Evolutionary conservation across 192 early-diverging fungal species (phyloP), one percentile per base, ranked within the genome.

Genomic region (Entomortierella chlamydospora): DNA sequence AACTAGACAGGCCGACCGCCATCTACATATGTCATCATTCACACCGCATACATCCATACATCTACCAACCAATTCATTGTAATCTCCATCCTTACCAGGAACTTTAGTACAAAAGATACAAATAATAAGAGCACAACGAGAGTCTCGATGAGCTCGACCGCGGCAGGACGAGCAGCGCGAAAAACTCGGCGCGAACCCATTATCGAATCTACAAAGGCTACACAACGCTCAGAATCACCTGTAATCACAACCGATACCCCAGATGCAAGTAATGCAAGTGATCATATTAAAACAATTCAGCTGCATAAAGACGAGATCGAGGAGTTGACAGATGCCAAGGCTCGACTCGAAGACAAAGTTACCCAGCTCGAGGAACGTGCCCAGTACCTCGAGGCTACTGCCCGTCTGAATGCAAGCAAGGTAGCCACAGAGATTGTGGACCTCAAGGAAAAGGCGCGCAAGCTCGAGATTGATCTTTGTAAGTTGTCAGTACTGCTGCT

Each of bases 401-500:
- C 76, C 3, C 61, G 76, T 17, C 68, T 79, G 25, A 66, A 26
- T 13, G 76, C 76, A 8, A 70, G 68, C 39, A 79, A 65, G 50
- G 17, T 28, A 17, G 54, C 76, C 33, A 58, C 58, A 17, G 76
- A 79, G 52, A 65, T 65, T 25, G 64, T 79, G 55, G 68, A 70
- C n/a, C 61, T 79, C 31, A 79, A 79, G 29, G 76, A 79, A 55
- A 70, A 61, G 51, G 49, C 50, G 1, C 61, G 76, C 31, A 53
- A 66, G 31, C 68, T 79, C 6, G 76, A 68, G 28, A 70, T 79
- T 22, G 61, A 79, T 5, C 68, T 79, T 9, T 79, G 76, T 79
- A 79, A 63, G 67, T 64, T n/a, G 30, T 25, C 7, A n/a, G n/a
- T n/a, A n/a, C n/a, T n/a, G n/a, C n/a, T n/a, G n/a, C n/a, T n/a